phyloP scores from a whole-genome alignment of 2,329 filamentous ascomycete species.

The Cylindrodendrum hubeiense region DNA sequence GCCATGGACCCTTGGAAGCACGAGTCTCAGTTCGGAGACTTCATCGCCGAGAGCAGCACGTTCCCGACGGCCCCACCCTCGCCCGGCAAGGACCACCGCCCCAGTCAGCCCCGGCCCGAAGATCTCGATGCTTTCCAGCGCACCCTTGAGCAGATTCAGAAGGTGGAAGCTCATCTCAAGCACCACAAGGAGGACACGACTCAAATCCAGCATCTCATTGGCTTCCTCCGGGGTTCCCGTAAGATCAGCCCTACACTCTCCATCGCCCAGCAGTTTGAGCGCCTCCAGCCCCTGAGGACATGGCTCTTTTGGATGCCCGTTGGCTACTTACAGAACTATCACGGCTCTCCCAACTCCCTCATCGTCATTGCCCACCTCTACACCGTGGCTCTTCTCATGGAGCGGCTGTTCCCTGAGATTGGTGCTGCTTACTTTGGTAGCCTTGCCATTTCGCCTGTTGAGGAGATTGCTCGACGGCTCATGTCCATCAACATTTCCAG shows the following conservation, averaged over 20 bases:
- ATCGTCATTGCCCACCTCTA: conserved; percentile 93
- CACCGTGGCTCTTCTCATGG: conserved; percentile 86
- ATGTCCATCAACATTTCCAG: conserved; percentile 75
- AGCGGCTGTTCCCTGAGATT: conserved; percentile 92
- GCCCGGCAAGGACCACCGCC: conserved; percentile 70
- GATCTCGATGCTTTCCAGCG: conserved; percentile 77
- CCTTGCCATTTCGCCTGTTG: conserved; percentile 82
- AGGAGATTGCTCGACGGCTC: conserved; percentile 85
- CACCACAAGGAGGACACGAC: conserved; percentile 78
- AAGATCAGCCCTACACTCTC: conserved; percentile 77
- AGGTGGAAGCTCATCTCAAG: conserved; percentile 76
- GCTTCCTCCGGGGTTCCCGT: conserved; percentile 79
- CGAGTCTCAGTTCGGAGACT: conserved; percentile 86
- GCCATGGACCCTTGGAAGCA: conserved; percentile 94
- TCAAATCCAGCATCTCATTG: conserved; percentile 76
- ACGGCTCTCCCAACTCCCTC: conserved; percentile 81
- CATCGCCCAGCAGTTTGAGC: conserved; percentile 88
- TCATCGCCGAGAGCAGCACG: conserved; percentile 83
- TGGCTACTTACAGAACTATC: conserved; percentile 81
- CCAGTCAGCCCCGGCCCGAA: conserved; percentile 75
- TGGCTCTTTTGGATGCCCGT: conserved; percentile 98
- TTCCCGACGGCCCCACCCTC: conserved; percentile 76
- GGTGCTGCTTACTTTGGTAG: conserved; percentile 89
- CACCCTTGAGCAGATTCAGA: conserved; percentile 75
- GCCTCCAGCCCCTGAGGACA: conserved; percentile 86